These are phyloP conservation scores for Ceratobasidium sp. DNA, from an alignment of 1,284 basidiomycete genomes.

Conservation along the genomic window DNA sequence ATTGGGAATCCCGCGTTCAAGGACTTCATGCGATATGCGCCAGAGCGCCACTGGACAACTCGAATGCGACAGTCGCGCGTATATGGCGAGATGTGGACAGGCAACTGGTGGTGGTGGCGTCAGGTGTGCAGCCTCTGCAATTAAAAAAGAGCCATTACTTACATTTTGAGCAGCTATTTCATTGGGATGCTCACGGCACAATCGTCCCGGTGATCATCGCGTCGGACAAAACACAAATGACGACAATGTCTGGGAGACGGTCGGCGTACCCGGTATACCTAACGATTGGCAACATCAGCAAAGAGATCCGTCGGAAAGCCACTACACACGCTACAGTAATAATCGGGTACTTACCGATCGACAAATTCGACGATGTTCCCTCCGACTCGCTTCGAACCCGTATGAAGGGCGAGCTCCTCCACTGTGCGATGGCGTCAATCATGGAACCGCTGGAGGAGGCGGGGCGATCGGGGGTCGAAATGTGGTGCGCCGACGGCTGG, in stretches of 20 bases:
- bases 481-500: conserved; percentile 45
- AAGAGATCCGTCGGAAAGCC: conserved; percentile 2
- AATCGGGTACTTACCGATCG: conserved; percentile 43
- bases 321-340: conserved; percentile 28
- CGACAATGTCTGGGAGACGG: conserved; percentile 32
- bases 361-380: conserved; percentile 5
- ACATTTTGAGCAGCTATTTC: too few relatives aligned
- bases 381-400: background rate
- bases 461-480: conserved; percentile 34
- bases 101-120: too few relatives aligned
- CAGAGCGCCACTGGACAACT: too few relatives aligned
- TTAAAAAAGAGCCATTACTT: too few relatives aligned
- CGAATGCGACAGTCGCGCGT: too few relatives aligned
- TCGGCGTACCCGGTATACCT: conserved; percentile 43
- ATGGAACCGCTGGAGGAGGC: conserved; percentile 44
- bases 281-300: conserved; percentile 44
- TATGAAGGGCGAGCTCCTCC: conserved; percentile 44
- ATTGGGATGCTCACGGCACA: background rate
- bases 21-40: too few relatives aligned
- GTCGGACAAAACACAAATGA: conserved; percentile 42
- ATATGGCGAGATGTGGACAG: too few relatives aligned
- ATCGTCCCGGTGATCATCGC: conserved; percentile 40
- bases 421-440: conserved; percentile 45
- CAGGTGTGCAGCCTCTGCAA: too few relatives aligned
- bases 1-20: too few relatives aligned